Conservation (phyloP, 1,284 basidiomycete genomes). For the Mycena citricolor region DNA sequence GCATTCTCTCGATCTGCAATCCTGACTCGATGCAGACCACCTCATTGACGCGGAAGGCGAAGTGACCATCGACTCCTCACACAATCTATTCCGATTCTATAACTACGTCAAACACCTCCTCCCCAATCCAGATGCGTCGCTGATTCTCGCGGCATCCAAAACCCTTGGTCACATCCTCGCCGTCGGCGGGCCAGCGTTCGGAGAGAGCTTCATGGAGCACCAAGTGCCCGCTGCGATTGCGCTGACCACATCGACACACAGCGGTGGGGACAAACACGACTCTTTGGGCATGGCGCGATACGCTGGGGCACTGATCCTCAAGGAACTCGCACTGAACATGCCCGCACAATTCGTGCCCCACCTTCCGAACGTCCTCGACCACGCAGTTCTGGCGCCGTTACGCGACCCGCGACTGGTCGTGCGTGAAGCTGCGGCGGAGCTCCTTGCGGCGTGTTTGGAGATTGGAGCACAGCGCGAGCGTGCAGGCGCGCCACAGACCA, state of each 20-base stretch:
- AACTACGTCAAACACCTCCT: slow-evolving; percentile 70
- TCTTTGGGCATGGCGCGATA: slow-evolving; percentile 45
- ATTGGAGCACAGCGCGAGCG: slow-evolving; percentile 60
- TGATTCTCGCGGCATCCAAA: slow-evolving; percentile 72
- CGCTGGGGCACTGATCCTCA: slow-evolving; percentile 68
- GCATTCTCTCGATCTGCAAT: slow-evolving; percentile 15
- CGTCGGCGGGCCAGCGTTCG: slow-evolving; percentile 60
- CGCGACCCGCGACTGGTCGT: slow-evolving; percentile 69
- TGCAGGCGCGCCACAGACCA: slow-evolving; percentile 26
- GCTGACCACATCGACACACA: slow-evolving; percentile 27
- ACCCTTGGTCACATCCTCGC: slow-evolving; percentile 67
- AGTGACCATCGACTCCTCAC: slow-evolving; percentile 38
- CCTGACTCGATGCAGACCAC: slow-evolving; percentile 41
- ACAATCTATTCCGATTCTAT: slow-evolving; percentile 61
- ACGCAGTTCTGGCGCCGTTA: slow-evolving; percentile 74
- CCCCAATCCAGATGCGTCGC: slow-evolving; percentile 65
- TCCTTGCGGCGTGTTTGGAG: slow-evolving; percentile 72
- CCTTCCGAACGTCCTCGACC: slow-evolving; percentile 61
- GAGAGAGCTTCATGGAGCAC: slow-evolving; percentile 67
- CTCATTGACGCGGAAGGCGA: slow-evolving; percentile 54
- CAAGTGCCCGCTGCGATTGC: slow-evolving; percentile 65
- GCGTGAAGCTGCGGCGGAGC: slow-evolving; percentile 73
- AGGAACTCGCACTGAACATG: slow-evolving; percentile 74
- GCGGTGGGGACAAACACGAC: slow-evolving; percentile 56
- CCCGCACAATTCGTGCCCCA: slow-evolving; percentile 69